Base-by-base conservation (phyloP, 1,284 basidiomycete genomes). In the Leccinum griseonigrum region DNA sequence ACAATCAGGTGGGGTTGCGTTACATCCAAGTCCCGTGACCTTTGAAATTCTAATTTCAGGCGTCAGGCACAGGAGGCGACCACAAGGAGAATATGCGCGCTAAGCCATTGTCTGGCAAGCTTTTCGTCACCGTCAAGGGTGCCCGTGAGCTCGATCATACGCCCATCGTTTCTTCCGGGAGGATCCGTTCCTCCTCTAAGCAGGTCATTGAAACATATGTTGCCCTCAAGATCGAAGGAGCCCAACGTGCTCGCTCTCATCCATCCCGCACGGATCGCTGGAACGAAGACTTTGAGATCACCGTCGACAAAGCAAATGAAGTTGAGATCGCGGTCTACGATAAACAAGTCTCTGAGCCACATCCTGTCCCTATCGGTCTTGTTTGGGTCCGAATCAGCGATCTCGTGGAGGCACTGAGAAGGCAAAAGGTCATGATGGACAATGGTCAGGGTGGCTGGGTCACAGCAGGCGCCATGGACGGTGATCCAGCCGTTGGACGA, bases 221-320 rank as follows among this genome's bases (percentile, higher is more conserved):
- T 54, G 93, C 94, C 38, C 85, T 99, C 78, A 98, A 98, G 74
- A 92, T 99, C 18, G 97, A 99, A 81, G 96, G 97, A 48, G 95
- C 92, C 22, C 93, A 96, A 67, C 85, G 94, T 7, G 96, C 94
- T 8, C 88, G 91, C 61, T 97, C 97, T 1, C 95, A 97, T 71
- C 91, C 94, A 7, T 91, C 94, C 22, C 88, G 95, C 65, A 97
- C 90, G 54, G 97, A 99, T 77, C 88, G 92, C 55, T 99, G 97
- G 97, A 93, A 95, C 75, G 97, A 99, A 77, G 92, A 95, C 63
- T 98, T 99, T 66, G 94, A 97, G 76, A 94, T 99, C 64, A 85
- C 91, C 1, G 93, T 99, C 56, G 97, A 98, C 79, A 98, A 98
- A 76, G 96, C 96, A 38, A 98, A 97, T 75, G 97, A 99, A 82